Evolutionary conservation across 495 filamentous ascomycete species (phyloP), one percentile per base, ranked within the genome.

Genomic region (Penicillium silybi): DNA sequence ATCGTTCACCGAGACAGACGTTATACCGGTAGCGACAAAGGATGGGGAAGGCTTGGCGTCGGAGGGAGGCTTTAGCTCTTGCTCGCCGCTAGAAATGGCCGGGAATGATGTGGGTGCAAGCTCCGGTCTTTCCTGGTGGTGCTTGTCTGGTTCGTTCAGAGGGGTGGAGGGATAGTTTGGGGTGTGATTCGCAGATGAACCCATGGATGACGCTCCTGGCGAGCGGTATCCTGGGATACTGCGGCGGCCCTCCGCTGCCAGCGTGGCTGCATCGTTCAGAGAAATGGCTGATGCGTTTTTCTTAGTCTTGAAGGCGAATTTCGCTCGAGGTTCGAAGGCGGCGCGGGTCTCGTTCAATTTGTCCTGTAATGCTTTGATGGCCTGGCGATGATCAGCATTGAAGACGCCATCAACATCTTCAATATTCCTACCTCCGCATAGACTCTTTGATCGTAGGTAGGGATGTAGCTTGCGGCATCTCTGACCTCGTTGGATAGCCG

Each of bases 371-470:
- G 75, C 77, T 73, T 87, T 87, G 61, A 90, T 81, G 48, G 85
- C 79, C 82, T 90, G 18, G 13, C 1, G 41, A 9, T 2, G 8
- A 19, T 43, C 0, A 43, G 41, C 19, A 22, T 41, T 17, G 19
- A 2, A 6, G 22, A n/a, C 15, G 17, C 10, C 11, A 43, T 26
- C 0, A 22, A 13, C 9, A 13, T 43, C 19, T 22, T 22, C 7
- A 4, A 15, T 25, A 25, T 37, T 50, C 65, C 23, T 73, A 88
- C 86, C 58, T 88, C 84, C 27, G 80, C 74, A 62, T 88, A 91
- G 17, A 83, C 82, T 52, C 87, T 76, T 62, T 90, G 88, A 50
- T 92, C 88, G 58, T 90, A 88, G 3, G 86, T 80, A 6, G 88
- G 86, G 22, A 91, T 76, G 49, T 83, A 85, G 52, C 75, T 78